A percentile compares a stretch with the other conserved stretches of the same genome.
These are phyloP conservation scores for Lactarius sp. DNA, from an alignment of 768 basidiomycete genomes.

Conservation along the genomic window DNA sequence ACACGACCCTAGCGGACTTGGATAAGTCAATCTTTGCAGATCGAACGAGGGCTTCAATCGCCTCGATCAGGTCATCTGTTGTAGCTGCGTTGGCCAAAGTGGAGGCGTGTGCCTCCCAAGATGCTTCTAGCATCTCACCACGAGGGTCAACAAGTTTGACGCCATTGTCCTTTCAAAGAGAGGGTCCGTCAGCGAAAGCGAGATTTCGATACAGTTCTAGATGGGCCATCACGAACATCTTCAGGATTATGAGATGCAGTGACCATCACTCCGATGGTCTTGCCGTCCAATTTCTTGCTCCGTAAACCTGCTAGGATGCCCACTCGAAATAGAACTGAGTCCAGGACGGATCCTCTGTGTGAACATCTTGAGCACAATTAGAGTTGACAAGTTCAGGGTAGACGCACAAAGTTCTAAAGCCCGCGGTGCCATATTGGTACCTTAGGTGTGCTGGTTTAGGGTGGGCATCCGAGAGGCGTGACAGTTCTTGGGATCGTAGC, in stretches of 20 bases:
- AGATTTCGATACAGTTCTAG: constrained; percentile 25
- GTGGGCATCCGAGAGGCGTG: constrained; percentile 51
- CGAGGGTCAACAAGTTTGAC: constrained; percentile 97
- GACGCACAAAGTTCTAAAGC: constrained; percentile 85
- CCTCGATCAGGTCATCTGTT: constrained; percentile 64
- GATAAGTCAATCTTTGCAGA: constrained; percentile 69
- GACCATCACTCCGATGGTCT: constrained; percentile 95
- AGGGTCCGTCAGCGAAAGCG: constrained; percentile 12
- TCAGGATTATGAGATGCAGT: constrained; percentile 99
- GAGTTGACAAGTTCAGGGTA: background rate
- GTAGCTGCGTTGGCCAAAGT: constrained; percentile 76
- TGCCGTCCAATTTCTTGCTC: constrained; percentile 88
- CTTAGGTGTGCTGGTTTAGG: constrained; percentile 64
- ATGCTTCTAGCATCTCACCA: constrained; percentile 93
- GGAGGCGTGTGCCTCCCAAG: constrained; percentile 91
- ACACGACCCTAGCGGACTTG: constrained; percentile 78
- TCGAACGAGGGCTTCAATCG: constrained; percentile 57
- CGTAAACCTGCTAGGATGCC: constrained; percentile 86
- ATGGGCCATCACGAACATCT: constrained; percentile 43
- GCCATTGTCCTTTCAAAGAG: constrained; percentile 77
- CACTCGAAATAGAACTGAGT: constrained; percentile 91
- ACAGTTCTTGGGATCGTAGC: constrained; percentile 40
- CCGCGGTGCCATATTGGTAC: constrained; percentile 91
- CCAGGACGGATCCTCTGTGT: constrained; percentile 61
- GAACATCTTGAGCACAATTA: constrained; percentile 13